Conservation (phyloP, 805 yeast species). For the Cyberlindnera euphorbiae region DNA sequence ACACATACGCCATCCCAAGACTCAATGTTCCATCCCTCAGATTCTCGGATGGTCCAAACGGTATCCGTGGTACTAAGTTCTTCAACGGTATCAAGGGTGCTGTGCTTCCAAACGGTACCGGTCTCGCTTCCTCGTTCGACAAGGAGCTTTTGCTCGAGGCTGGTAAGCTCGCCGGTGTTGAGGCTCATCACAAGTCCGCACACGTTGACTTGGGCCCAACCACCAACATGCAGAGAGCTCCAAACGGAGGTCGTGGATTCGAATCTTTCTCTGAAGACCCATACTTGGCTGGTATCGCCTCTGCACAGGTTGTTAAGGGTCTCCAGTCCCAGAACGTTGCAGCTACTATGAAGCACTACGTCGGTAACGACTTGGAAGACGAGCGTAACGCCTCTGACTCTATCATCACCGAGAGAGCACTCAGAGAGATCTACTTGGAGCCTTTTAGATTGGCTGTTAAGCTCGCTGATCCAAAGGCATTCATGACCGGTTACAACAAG, state of each 20-base stretch:
- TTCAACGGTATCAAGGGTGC: slow-evolving; percentile 49
- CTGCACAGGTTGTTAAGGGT: slow-evolving; percentile 47
- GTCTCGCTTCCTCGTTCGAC: slow-evolving; percentile 51
- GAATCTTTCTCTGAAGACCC: slow-evolving; percentile 64
- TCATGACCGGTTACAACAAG: slow-evolving; percentile 61
- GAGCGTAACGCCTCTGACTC: slow-evolving; percentile 43
- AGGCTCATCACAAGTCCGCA: slow-evolving; percentile 49
- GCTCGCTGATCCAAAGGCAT: slow-evolving; percentile 43
- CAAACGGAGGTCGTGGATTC: slow-evolving; percentile 60
- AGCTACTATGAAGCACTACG: slow-evolving; percentile 49
- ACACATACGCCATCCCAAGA: slow-evolving; percentile 31
- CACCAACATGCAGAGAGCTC: slow-evolving; percentile 49
- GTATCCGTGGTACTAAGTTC: slow-evolving; percentile 54
- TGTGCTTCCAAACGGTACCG: slow-evolving; percentile 56
- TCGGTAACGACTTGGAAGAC: slow-evolving; percentile 55
- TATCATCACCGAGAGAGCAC: slow-evolving; percentile 49
- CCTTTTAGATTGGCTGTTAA: slow-evolving; percentile 57
- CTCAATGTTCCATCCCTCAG: slow-evolving; percentile 41
- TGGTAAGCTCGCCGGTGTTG: slow-evolving; percentile 49
- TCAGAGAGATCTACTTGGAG: slow-evolving; percentile 54
- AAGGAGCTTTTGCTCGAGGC: slow-evolving; percentile 41
- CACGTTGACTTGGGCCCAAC: slow-evolving; percentile 46
- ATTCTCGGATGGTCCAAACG: slow-evolving; percentile 58
- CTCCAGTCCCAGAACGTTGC: slow-evolving; percentile 45
- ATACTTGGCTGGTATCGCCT: slow-evolving; percentile 37